phyloP scores from a whole-genome alignment of 2,329 filamentous ascomycete genomes.

The Aaosphaeria arxii region DNA sequence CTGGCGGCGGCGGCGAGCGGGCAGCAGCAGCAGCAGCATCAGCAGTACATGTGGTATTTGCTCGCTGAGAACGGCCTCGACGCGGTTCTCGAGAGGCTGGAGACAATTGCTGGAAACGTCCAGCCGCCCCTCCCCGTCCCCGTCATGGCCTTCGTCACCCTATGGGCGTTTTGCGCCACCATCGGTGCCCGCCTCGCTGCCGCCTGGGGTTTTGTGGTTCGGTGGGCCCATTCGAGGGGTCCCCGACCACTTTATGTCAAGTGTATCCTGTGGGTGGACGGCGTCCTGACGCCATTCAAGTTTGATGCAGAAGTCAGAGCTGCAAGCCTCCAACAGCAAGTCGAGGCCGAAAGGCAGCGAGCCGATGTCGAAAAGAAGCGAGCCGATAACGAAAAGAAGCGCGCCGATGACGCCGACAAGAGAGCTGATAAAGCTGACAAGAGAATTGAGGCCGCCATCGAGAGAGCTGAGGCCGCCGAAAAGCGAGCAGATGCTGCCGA shows the following conservation, averaged over 20 bases:
- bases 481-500: too few species aligned
- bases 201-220: constrained; percentile 1
- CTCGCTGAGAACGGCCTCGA: neutral
- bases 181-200: constrained; percentile 10
- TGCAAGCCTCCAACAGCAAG: too few species aligned
- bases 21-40: too few species aligned
- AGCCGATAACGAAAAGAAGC: too few species aligned
- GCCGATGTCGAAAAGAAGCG: too few species aligned
- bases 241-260: neutral
- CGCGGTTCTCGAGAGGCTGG: neutral
- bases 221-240: neutral
- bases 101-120: neutral
- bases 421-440: too few species aligned
- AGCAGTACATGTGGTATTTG: too few species aligned
- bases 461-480: too few species aligned
- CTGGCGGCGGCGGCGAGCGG: too few species aligned
- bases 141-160: constrained; percentile 42
- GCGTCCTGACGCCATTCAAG: constrained; percentile 1
- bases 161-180: constrained; percentile 51
- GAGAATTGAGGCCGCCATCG: too few species aligned
- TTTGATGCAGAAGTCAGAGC: neutral
- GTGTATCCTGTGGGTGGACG: constrained; percentile 2
- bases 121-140: neutral
- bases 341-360: too few species aligned
- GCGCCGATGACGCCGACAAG: too few species aligned